A percentile compares a stretch with the other conserved stretches of the same genome.
Evolutionary conservation across 1,139 yeast species (phyloP).

Genomic region (Debaryomyces coudertii): DNA sequence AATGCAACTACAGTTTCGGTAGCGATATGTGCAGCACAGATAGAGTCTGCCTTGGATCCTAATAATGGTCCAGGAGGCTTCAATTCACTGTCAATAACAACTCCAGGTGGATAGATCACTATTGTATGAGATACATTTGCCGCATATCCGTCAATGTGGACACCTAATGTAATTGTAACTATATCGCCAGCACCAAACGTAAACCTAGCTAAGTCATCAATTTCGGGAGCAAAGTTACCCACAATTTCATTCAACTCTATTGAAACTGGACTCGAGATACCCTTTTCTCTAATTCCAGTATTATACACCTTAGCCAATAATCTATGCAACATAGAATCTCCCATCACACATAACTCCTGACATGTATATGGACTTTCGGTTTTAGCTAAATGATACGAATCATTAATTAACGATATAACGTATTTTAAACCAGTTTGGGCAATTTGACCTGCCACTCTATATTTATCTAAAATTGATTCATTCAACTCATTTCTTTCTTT

Average conservation of each 20-base stretch:
- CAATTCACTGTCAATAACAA: conserved; percentile 23
- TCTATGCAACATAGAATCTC: conserved; percentile 71
- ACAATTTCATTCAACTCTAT: conserved; percentile 82
- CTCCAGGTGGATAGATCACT: conserved; percentile 75
- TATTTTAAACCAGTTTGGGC: conserved; percentile 83
- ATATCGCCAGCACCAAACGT: conserved; percentile 76
- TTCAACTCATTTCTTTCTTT: conserved; percentile 72
- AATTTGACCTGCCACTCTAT: conserved; percentile 87
- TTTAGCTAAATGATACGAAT: conserved; percentile 62
- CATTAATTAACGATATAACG: conserved; percentile 66
- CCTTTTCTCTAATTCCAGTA: conserved; percentile 70
- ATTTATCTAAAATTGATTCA: conserved; percentile 70
- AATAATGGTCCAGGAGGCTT: conserved; percentile 76
- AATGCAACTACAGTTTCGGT: conserved; percentile 78
- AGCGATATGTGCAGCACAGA: conserved; percentile 87
- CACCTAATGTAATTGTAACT: conserved; percentile 81
- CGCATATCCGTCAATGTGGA: conserved; percentile 94
- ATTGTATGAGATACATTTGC: conserved; percentile 84
- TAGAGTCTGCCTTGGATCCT: conserved; percentile 86
- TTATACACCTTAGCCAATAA: conserved; percentile 58
- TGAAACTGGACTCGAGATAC: conserved; percentile 89
- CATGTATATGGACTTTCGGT: conserved; percentile 53
- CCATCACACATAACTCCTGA: conserved; percentile 78
- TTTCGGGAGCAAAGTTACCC: conserved; percentile 83
- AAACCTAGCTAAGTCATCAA: conserved; percentile 61